Conservation (phyloP, 2,329 filamentous ascomycete species). For the Thelonectria blattea region DNA sequence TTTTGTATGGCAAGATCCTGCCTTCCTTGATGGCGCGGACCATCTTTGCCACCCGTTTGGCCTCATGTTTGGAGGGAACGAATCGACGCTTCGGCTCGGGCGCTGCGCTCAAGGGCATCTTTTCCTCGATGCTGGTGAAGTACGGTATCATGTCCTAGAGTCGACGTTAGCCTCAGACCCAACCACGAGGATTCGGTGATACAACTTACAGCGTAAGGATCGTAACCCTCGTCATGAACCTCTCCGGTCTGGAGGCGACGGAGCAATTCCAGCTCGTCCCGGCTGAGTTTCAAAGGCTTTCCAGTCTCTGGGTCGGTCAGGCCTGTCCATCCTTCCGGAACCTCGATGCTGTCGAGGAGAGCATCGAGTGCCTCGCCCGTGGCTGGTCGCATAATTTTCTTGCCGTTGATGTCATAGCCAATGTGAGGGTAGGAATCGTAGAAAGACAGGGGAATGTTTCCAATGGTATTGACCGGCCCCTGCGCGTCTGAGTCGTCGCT, state of each 20-base stretch:
- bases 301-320: constrained; percentile 93
- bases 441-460: constrained; percentile 90
- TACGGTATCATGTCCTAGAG: constrained; percentile 83
- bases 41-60: constrained; percentile 95
- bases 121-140: constrained; percentile 88
- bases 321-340: constrained; percentile 97
- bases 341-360: constrained; percentile 92
- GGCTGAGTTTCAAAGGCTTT: constrained; percentile 85
- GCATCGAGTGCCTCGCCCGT: constrained; percentile 93
- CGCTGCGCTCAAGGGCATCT: constrained; percentile 92
- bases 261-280: constrained; percentile 87
- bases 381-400: constrained; percentile 95
- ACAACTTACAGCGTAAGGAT: constrained; percentile 79
- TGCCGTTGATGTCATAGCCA: constrained; percentile 98
- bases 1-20: constrained; percentile 87
- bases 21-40: constrained; percentile 95
- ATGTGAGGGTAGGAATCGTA: constrained; percentile 99
- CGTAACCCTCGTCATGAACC: constrained; percentile 83
- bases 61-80: constrained; percentile 94
- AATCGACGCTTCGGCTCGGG: constrained; percentile 97
- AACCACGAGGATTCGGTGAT: not conserved
- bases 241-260: constrained; percentile 90
- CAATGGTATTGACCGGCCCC: constrained; percentile 86
- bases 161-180: constrained; percentile 13
- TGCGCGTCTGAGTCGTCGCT: constrained; percentile 91